These are phyloP conservation scores for Sutorius eximius DNA, from an alignment of 1,284 basidiomycete species.

Conservation along the genomic window DNA sequence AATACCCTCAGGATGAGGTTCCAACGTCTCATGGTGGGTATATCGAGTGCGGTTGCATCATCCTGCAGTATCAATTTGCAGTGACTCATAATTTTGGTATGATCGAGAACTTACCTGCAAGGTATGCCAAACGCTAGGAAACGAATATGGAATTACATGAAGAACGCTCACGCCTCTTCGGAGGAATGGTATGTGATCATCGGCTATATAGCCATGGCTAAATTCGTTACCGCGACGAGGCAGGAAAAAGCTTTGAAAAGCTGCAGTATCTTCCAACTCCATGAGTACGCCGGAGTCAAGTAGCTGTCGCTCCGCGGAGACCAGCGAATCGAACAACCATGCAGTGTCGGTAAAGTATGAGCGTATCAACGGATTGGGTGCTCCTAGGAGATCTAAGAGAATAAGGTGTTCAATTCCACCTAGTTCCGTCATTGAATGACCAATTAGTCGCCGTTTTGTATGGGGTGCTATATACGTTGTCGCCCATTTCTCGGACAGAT, in stretches of 20 bases:
- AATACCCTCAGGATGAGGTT: slow-evolving; percentile 87
- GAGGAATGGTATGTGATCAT: slow-evolving; percentile 95
- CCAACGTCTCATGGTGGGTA: slow-evolving; percentile 88
- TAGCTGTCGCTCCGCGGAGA: slow-evolving; percentile 66
- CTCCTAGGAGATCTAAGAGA: slow-evolving; percentile 86
- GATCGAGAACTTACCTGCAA: slow-evolving; percentile 50
- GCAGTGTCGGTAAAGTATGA: slow-evolving; percentile 87
- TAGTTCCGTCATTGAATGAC: slow-evolving; percentile 59
- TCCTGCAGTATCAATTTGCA: slow-evolving; percentile 54
- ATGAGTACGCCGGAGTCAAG: slow-evolving; percentile 58
- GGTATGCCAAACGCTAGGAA: slow-evolving; percentile 92
- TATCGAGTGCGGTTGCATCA: slow-evolving; percentile 82
- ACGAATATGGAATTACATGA: slow-evolving; percentile 89
- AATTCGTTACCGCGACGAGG: slow-evolving; percentile 42
- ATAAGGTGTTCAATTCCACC: slow-evolving; percentile 85
- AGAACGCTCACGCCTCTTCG: slow-evolving; percentile 82
- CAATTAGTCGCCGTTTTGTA: slow-evolving; percentile 59
- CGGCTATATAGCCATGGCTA: slow-evolving; percentile 72
- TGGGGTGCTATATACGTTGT: slow-evolving; percentile 63
- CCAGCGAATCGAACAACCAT: slow-evolving; percentile 84
- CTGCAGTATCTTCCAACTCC: slow-evolving; percentile 36
- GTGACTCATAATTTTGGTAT: neutral
- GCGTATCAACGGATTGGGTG: slow-evolving; percentile 66
- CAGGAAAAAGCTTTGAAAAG: slow-evolving; percentile 64
- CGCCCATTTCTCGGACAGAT: slow-evolving; percentile 84